Conservation (phyloP, 257 asterid genomes). For the Nicotiana attenuata region DNA sequence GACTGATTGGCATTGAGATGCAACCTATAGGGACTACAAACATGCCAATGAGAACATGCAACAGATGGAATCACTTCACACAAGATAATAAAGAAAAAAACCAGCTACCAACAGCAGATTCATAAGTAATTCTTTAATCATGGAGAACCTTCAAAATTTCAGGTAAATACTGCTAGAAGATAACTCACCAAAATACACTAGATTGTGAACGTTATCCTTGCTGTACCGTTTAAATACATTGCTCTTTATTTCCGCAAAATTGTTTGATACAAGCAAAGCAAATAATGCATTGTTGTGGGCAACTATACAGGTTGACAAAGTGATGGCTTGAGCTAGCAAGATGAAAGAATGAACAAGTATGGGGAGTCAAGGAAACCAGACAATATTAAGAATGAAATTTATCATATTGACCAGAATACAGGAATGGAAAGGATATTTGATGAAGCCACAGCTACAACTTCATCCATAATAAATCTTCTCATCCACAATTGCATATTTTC, state of each 20-base stretch:
- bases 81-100: neutral
- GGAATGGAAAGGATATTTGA: slow-evolving; percentile 75
- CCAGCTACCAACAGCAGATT: slow-evolving; percentile 6
- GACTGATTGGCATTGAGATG: neutral
- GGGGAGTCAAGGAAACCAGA: slow-evolving; percentile 53
- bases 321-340: slow-evolving; percentile 94
- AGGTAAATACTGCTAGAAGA: slow-evolving; percentile 5
- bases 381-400: slow-evolving; percentile 13
- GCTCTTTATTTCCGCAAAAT: slow-evolving; percentile 96
- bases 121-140: neutral
- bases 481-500: slow-evolving; percentile 53
- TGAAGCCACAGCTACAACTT: slow-evolving; percentile 66
- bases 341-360: slow-evolving; percentile 85
- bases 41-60: neutral
- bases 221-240: slow-evolving; percentile 89
- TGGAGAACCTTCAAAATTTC: neutral
- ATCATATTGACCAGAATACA: neutral
- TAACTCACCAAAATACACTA: slow-evolving; percentile 84
- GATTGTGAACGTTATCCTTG: slow-evolving; percentile 82
- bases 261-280: slow-evolving; percentile 94
- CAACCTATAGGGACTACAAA: neutral
- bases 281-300: slow-evolving; percentile 92
- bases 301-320: slow-evolving; percentile 94
- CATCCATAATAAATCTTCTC: slow-evolving; percentile 76
- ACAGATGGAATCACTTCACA: slow-evolving; percentile 1